Conservation (phyloP, 345 rosid species). For the Diplotaxis tenuifolia region DNA sequence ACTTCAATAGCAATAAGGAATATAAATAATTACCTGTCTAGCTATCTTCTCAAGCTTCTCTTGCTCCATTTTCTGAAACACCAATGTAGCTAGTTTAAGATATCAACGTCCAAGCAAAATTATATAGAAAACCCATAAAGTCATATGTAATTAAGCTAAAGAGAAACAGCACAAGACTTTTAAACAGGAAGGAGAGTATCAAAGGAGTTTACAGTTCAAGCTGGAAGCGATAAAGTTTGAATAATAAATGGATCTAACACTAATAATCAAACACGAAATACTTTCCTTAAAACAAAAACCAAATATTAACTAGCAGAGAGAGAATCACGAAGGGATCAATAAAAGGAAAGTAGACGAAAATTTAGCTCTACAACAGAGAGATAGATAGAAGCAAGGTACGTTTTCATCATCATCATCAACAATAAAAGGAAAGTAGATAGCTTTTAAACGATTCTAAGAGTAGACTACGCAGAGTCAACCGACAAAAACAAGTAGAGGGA, state of each 20-base stretch:
- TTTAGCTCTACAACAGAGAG: neutral
- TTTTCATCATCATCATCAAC: neutral
- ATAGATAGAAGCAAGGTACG: neutral
- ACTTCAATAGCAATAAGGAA: too few relatives aligned
- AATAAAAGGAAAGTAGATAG: slow-evolving; percentile 7
- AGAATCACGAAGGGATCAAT: neutral
- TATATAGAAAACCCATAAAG: neutral
- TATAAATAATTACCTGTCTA: slow-evolving; percentile 83
- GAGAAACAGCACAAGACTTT: neutral
- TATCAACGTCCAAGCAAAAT: neutral
- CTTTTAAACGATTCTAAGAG: neutral
- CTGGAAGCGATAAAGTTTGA: neutral
- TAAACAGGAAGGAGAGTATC: neutral
- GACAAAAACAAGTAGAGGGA: neutral
- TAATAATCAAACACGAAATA: neutral
- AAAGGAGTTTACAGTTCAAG: neutral
- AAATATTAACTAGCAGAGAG: neutral
- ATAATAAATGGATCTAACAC: neutral
- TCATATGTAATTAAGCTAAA: slow-evolving; percentile 4
- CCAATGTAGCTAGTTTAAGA: neutral
- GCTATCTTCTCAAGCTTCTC: slow-evolving; percentile 93
- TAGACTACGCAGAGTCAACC: neutral
- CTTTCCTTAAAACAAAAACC: neutral
- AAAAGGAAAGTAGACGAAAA: neutral
- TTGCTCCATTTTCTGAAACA: slow-evolving; percentile 78